Evolutionary conservation across 1,284 basidiomycete genomes (phyloP), one percentile per base, ranked within the genome.

Genomic region (Sporisorium scitamineum): DNA sequence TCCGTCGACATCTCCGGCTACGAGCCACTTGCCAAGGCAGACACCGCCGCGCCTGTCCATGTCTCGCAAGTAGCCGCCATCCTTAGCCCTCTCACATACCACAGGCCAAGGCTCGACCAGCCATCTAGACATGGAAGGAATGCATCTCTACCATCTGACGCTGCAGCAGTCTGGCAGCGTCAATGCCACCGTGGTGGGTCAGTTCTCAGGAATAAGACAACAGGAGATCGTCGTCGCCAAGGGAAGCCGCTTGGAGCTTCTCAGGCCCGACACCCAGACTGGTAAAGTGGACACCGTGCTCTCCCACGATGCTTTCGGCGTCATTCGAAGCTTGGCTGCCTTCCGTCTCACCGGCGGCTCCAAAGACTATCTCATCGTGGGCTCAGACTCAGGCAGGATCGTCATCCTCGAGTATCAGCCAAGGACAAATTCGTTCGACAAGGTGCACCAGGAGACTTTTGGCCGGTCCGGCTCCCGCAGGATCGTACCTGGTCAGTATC

Each of bases 81-180:
- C 24, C 18, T 29, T 16, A 29, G 24, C 34, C 34, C 14, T 14
- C 10, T 39, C 18, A 3, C 8, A 48, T 29, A 0, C 13, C 3
- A 31, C 48, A 18, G 10, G 27, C 5, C 4, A 14, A 50, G 26
- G 18, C 7, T 7, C 27, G 16, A 10, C 0, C 47, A 52, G 32
- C n/a, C 3, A 34, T 24, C 16, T 48, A 45, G 53, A 20, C 1
- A 71, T 71, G 69, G 69, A 71, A n/a, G 63, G 55, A 41, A 84
- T 85, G 81, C 83, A 84, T 51, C 77, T 85, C 50, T 84, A 84
- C 70, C 80, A 82, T 61, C 47, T 84, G 54, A 81, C 82, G 54
- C 73, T 85, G 54, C 77, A 80, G 65, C 61, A 79, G 41, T 65
- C 82, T 20, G 73, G 79, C 53, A 76, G 63, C 55, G 78, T 83